Evolutionary conservation across 2,329 filamentous ascomycete species (phyloP), one percentile per base, ranked within the genome.

Genomic region (Cladosporium oxysporum): DNA sequence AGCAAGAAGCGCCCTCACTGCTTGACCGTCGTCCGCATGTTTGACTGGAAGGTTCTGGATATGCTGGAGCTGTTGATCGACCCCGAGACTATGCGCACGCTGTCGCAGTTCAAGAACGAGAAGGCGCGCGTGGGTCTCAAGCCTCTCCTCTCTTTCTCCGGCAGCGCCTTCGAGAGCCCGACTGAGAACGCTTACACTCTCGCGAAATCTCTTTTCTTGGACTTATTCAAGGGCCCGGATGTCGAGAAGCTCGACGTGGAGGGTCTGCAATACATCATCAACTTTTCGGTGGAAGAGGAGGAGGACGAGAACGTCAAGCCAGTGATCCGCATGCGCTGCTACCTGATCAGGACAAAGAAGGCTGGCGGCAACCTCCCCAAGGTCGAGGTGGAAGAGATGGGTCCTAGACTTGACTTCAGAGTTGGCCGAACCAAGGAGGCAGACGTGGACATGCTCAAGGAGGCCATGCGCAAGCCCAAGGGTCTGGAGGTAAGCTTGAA

Each of bases 1-100:
- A 92, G 87, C 79, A 99, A 98, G 85, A 99, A 98, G 85, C 86
- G 95, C n/a, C 93, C 93, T 5, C 93, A 99, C 79, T 90, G 89
- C 69, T 78, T 99, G 73, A 97, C 93, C 0, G 80, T 98, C 55
- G 84, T 90, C 49, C 88, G 95, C 69, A 91, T 91, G 52, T 98
- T 96, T 78, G 87, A 89, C 73, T 88, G 91, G 82, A 93, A 95
- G 80, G 84, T 97, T 18, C 85, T 98, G 70, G 96, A 99, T 79
- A 97, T 99, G 92, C 83, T 96, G 64, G 95, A 99, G 84, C 81
- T 98, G 73, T 84, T 92, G 76, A 86, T 99, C 66, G 89, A 97
- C 73, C 84, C 89, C 2, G 87, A 90, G 29, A 87, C 85, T 21
- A 92, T 90, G 81, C 84, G 90, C 69, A 86, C 84, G 63, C 83